Base-by-base conservation (phyloP, 1,284 basidiomycete species). In the Trichosporon faecale region DNA sequence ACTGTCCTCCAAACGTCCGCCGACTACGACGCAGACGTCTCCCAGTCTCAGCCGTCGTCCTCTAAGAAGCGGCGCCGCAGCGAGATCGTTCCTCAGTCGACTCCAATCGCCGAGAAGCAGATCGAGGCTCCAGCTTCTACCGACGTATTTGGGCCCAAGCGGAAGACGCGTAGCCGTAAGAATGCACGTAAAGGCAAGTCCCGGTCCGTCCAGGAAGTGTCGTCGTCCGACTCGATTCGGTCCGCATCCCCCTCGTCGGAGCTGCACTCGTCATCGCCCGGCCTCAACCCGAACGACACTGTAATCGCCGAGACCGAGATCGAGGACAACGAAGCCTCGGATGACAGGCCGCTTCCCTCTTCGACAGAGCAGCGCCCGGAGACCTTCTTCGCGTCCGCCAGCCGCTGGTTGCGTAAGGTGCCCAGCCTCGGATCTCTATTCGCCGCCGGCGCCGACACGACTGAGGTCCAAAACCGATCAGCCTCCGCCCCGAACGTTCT, bases 81-180 rank as follows among this genome's bases (percentile, higher is more conserved):
- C 31, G 68, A 66, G 52, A 35, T 71, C 11, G 29, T 73, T 9
- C 65, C 70, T 4, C 64, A 64, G n/a, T 69, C 69, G 52, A 64
- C 69, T 1, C 64, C 72, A 2, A 27, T 29, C 8, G 57, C 29
- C 12, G 29, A 61, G 7, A 31, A 61, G 27, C 11, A 14, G 35
- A 12, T 16, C 7, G 27, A 61, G 18, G 27, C 16, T 16, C 16
- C 57, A 18, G 66, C 60, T 5, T 35, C 69, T 7, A 35, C 70
- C 11, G 79, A 80, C 61, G 79, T 80, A 12, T 80, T 80, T 65
- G 79, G 79, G 5, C 77, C 77, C 4, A 74, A 68, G 65, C 27
- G 57, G 37, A 49, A 23, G 35, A 37, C n/a, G 12, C 61, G 57
- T 21, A 21, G 27, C 31, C 65, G 68, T 33, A 65, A 65, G 64